Conservation (phyloP, 2,329 filamentous ascomycete species). For the Macroventuria anomochaeta region DNA sequence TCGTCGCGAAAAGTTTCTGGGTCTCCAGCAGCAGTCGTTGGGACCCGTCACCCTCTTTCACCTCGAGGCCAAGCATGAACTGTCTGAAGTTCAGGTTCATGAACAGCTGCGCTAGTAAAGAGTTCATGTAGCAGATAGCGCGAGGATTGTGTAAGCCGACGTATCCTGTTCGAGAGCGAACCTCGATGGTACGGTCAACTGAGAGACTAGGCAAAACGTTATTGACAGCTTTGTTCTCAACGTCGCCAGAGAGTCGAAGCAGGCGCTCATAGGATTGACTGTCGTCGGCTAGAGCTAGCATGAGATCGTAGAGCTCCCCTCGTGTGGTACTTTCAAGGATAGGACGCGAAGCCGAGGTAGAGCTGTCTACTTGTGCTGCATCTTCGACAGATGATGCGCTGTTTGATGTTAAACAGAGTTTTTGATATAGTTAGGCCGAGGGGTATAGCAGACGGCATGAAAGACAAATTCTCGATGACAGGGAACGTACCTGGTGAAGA, state of each 20-base stretch:
- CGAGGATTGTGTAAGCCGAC: constrained; percentile 90
- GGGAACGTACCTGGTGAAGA: constrained; percentile 40
- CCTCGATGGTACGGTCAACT: constrained; percentile 69
- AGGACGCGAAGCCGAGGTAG: constrained; percentile 23
- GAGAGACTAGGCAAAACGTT: constrained; percentile 62
- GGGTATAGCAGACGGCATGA: neutral
- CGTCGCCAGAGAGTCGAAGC: constrained; percentile 33
- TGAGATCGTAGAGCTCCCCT: constrained; percentile 47
- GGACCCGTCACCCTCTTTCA: constrained; percentile 61
- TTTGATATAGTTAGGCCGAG: neutral
- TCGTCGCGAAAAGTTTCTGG: constrained; percentile 79
- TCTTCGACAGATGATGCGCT: neutral
- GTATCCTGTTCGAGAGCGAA: constrained; percentile 81
- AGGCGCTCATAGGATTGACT: constrained; percentile 35
- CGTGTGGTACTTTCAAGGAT: constrained; percentile 47
- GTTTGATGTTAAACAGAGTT: neutral
- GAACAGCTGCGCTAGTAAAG: constrained; percentile 89
- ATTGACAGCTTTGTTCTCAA: constrained; percentile 50
- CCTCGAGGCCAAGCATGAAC: constrained; percentile 71
- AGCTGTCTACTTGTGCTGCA: neutral
- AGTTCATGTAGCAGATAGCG: constrained; percentile 98
- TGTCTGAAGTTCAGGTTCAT: constrained; percentile 90
- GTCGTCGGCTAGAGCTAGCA: constrained; percentile 44
- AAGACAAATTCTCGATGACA: neutral
- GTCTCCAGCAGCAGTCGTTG: constrained; percentile 78